Conservation (phyloP, 176 grass and related monocot species). For the Juncus effusus region DNA sequence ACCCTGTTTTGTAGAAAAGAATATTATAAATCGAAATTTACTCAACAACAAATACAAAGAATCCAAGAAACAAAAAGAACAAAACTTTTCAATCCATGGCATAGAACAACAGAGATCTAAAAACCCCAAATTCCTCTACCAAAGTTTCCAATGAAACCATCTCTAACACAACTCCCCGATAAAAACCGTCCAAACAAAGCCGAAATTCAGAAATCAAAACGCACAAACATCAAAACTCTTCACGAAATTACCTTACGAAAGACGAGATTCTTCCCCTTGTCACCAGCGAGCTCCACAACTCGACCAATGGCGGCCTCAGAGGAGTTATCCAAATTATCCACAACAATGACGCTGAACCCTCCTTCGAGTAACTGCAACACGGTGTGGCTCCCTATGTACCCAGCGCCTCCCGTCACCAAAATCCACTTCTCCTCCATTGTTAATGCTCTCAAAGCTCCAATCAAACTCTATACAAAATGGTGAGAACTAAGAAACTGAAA, state of each 20-base stretch:
- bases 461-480: constrained; percentile 4
- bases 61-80: no score
- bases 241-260: constrained; percentile 60
- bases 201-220: not conserved
- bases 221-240: not conserved
- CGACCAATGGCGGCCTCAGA: constrained; percentile 52
- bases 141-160: no score
- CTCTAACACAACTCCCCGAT: no score
- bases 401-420: constrained; percentile 86
- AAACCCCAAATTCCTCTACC: no score
- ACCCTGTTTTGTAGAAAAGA: no score
- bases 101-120: no score
- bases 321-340: constrained; percentile 96
- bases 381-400: constrained; percentile 98
- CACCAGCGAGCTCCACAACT: constrained; percentile 54
- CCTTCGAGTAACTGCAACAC: constrained; percentile 73
- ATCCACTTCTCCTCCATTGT: constrained; percentile 40
- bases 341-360: constrained; percentile 64
- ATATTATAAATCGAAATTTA: no score
- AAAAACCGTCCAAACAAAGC: not conserved
- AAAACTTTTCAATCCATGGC: no score
- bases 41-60: no score
- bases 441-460: not conserved
- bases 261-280: constrained; percentile 46
- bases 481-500: not conserved